Evolutionary conservation across 2,329 filamentous ascomycete genomes (phyloP).

Genomic region (Epichloe scottii): DNA sequence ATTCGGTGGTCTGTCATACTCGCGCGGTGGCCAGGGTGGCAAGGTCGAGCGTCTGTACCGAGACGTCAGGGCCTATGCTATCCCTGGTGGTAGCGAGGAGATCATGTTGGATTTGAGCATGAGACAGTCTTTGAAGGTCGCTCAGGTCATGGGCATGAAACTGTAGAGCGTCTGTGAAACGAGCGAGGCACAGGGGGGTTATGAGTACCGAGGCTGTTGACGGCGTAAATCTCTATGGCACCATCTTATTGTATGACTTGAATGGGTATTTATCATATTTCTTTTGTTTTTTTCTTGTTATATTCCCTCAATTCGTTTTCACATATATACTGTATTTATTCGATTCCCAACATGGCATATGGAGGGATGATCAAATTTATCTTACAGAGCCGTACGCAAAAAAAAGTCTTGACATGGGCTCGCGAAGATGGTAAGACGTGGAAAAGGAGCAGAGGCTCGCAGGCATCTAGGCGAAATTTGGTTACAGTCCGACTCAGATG

Average conservation of each 20-base stretch:
- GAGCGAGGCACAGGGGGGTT: neutral
- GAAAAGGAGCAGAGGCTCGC: neutral
- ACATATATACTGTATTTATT: neutral
- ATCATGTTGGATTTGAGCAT: slow-evolving; percentile 98
- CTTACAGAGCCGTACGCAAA: neutral
- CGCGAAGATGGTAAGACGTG: neutral
- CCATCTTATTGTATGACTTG: neutral
- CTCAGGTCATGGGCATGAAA: slow-evolving; percentile 92
- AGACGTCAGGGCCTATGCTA: slow-evolving; percentile 90
- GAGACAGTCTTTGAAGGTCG: slow-evolving; percentile 76
- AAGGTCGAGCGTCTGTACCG: slow-evolving; percentile 93
- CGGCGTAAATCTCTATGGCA: neutral
- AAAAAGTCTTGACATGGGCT: neutral
- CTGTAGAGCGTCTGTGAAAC: slow-evolving; percentile 39
- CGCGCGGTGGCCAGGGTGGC: slow-evolving; percentile 81
- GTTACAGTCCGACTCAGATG: neutral
- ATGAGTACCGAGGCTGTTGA: neutral
- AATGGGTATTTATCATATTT: neutral
- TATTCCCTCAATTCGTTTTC: neutral
- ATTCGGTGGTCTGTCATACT: slow-evolving; percentile 89
- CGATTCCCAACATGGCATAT: neutral
- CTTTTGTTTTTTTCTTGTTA: neutral
- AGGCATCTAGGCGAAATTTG: neutral
- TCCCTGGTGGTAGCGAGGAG: slow-evolving; percentile 91
- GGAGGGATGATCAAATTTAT: neutral